A percentile compares a stretch with the other conserved stretches of the same genome.
Evolutionary conservation across 352 stramenopile genomes (phyloP).

Genomic region (Globisporangium cylindrosporum): DNA sequence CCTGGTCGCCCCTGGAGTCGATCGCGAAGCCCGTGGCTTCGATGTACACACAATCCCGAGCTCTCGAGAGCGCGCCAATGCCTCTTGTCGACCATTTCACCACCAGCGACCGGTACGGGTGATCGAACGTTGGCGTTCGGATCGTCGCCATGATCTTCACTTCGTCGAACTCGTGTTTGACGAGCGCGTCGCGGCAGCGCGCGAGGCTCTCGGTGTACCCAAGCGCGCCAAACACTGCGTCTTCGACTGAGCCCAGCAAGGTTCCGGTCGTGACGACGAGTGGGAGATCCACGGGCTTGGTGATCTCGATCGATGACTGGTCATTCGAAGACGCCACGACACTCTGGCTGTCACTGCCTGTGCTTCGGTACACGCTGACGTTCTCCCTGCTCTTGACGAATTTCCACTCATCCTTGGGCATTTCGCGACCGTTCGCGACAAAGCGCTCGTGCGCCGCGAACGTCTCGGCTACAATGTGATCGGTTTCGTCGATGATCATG

Average conservation of each 20-base stretch:
- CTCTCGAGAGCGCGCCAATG: slow-evolving; percentile 35
- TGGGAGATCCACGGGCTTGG: slow-evolving; percentile 5
- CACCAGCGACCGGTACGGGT: slow-evolving; percentile 39
- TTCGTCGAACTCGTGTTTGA: slow-evolving; percentile 34
- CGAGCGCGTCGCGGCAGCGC: slow-evolving; percentile 32
- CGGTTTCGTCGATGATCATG: slow-evolving; percentile 4
- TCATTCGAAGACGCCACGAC: not conserved
- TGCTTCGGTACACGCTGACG: slow-evolving; percentile 27
- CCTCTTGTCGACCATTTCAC: slow-evolving; percentile 43
- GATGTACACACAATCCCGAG: slow-evolving; percentile 49
- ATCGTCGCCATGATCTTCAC: slow-evolving; percentile 35
- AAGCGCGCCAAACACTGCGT: slow-evolving; percentile 39
- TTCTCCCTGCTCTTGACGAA: slow-evolving; percentile 39
- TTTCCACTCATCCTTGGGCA: slow-evolving; percentile 35
- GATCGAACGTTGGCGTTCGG: slow-evolving; percentile 24
- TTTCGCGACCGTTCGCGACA: slow-evolving; percentile 6
- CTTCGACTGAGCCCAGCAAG: slow-evolving; percentile 37
- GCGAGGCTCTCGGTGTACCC: slow-evolving; percentile 35
- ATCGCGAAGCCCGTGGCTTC: slow-evolving; percentile 38
- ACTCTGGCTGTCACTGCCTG: not conserved
- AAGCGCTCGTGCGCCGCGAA: slow-evolving; percentile 6
- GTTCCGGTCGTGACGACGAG: slow-evolving; percentile 34
- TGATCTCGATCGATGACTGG: not conserved
- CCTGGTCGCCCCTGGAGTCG: slow-evolving; percentile 25
- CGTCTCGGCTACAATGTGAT: slow-evolving; percentile 13